Evolutionary conservation across 345 rosid genomes (phyloP).

Genomic region (Dipteronia dyeriana): DNA sequence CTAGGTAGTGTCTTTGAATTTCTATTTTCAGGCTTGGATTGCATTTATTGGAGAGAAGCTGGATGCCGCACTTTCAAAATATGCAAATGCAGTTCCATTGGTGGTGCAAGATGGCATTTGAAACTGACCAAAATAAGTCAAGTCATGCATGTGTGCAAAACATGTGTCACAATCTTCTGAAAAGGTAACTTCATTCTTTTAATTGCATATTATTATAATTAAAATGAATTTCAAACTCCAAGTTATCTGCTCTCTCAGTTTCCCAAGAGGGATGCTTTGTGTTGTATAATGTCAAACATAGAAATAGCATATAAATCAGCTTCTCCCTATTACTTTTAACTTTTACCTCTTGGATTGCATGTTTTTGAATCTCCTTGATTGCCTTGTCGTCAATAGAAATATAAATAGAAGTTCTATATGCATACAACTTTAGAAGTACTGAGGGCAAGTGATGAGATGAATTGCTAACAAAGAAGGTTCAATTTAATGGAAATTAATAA

Average conservation of each 20-base stretch:
- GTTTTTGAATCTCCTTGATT: too few species aligned
- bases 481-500: not conserved
- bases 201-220: conserved; percentile 4
- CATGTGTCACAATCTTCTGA: not conserved
- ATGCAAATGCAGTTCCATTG: conserved; percentile 23
- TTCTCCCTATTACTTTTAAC: not conserved
- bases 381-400: too few species aligned
- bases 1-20: conserved; percentile 2
- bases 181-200: conserved; percentile 28
- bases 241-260: not conserved
- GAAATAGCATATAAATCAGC: too few species aligned
- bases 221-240: not conserved
- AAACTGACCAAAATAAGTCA: not conserved
- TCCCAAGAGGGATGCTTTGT: not conserved
- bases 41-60: conserved; percentile 80
- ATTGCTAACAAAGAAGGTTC: not conserved
- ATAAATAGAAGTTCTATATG: not conserved
- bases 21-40: conserved; percentile 73
- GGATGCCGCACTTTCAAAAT: conserved; percentile 66
- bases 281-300: not conserved
- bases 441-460: not conserved
- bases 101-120: conserved; percentile 37
- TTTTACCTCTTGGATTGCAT: not conserved
- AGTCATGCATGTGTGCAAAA: not conserved
- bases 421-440: not conserved